phyloP scores from a whole-genome alignment of 495 filamentous ascomycete species.

The Ramalina intermedia region DNA sequence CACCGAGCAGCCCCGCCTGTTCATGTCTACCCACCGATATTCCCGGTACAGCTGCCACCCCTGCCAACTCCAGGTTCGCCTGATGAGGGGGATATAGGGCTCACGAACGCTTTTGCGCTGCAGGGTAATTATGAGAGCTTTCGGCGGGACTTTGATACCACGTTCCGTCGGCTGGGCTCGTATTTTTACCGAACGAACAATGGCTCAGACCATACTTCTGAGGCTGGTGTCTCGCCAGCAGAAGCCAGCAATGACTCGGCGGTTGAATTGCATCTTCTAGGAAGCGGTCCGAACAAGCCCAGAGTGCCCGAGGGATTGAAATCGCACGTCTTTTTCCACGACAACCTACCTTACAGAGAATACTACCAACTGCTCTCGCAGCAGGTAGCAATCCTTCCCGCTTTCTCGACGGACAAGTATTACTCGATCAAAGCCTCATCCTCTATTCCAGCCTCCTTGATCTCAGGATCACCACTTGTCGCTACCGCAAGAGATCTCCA shows the following conservation, averaged over 20 bases:
- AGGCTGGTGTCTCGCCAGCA: too few species aligned
- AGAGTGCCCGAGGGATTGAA: slow-evolving; percentile 5
- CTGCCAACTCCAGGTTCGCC: neutral
- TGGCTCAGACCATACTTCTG: too few species aligned
- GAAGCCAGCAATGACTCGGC: neutral
- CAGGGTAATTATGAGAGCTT: slow-evolving; percentile 14
- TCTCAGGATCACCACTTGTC: slow-evolving; percentile 17
- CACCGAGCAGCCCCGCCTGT: neutral
- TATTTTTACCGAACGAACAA: neutral
- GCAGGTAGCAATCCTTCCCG: slow-evolving; percentile 15
- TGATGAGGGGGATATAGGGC: slow-evolving; percentile 4
- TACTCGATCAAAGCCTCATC: slow-evolving; percentile 16
- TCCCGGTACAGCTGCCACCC: slow-evolving; percentile 9
- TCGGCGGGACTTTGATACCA: slow-evolving; percentile 10
- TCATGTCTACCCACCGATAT: slow-evolving; percentile 3
- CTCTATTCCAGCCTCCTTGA: slow-evolving; percentile 15
- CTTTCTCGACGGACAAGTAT: slow-evolving; percentile 16
- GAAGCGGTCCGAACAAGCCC: slow-evolving; percentile 8
- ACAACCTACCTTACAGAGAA: slow-evolving; percentile 13
- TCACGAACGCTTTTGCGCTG: slow-evolving; percentile 9
- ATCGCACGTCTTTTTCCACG: slow-evolving; percentile 14
- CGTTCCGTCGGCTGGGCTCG: neutral
- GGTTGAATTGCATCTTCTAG: slow-evolving; percentile 13
- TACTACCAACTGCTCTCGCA: slow-evolving; percentile 15
- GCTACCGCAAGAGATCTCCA: slow-evolving; percentile 13